Conservation (phyloP, 129 eudicot species). For the Logfia minima region DNA sequence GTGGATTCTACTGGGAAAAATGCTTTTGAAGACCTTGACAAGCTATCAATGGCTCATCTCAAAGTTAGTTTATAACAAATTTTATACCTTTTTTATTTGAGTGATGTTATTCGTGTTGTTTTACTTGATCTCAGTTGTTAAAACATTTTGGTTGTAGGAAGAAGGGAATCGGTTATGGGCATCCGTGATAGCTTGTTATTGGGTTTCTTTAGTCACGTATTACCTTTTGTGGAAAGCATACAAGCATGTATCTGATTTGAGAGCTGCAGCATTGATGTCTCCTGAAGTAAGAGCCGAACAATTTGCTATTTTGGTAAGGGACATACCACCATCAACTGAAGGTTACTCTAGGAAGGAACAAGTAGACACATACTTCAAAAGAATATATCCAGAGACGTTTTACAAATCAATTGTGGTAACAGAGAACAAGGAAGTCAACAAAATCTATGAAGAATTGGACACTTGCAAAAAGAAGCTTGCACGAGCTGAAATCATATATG, state of each 20-base stretch:
- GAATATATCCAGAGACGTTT: conserved; percentile 75
- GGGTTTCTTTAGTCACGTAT: conserved; percentile 77
- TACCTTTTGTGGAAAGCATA: conserved; percentile 83
- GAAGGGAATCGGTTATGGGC: conserved; percentile 67
- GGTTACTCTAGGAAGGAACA: conserved; percentile 63
- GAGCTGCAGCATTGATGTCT: conserved; percentile 66
- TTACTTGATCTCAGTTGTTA: background rate
- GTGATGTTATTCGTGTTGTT: background rate
- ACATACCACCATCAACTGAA: conserved; percentile 54
- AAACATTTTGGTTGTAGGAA: conserved; percentile 37
- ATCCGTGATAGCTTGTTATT: conserved; percentile 53
- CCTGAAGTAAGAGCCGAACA: conserved; percentile 66
- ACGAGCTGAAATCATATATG: conserved; percentile 65
- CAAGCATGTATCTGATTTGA: conserved; percentile 61
- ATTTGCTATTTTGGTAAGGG: conserved; percentile 84
- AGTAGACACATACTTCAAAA: conserved; percentile 63
- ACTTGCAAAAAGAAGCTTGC: conserved; percentile 69
- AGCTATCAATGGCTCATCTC: conserved; percentile 77
- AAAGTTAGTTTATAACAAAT: conserved; percentile 45
- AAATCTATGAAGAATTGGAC: conserved; percentile 68
- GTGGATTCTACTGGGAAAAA: conserved; percentile 59
- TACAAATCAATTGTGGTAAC: conserved; percentile 78
- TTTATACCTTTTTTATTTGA: background rate
- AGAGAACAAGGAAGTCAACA: conserved; percentile 63
- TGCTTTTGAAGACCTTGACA: conserved; percentile 71